A percentile compares a stretch with the other conserved stretches of the same genome.
These are phyloP conservation scores for Ottelia alismoides DNA, from an alignment of 106 monocot species.

Conservation along the genomic window DNA sequence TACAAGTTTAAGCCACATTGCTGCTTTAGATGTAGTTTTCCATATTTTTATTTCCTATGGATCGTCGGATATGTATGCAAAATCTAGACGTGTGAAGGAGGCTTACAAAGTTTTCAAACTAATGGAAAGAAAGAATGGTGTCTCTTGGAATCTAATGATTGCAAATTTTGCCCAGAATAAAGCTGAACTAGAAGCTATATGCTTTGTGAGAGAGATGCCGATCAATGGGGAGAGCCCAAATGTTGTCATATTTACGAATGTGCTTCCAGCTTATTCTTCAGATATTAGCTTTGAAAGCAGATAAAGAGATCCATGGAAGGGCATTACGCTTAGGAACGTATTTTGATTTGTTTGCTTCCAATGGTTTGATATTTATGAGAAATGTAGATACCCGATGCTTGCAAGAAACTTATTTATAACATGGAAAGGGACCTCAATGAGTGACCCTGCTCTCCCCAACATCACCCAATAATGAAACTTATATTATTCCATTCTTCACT, in stretches of 20 bases:
- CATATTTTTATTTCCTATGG: no score
- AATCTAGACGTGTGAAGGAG: slow-evolving; percentile 37
- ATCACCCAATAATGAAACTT: no score
- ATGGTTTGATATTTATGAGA: slow-evolving; percentile 90
- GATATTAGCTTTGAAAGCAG: slow-evolving; percentile 43
- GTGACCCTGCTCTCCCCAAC: no score
- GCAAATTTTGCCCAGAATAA: slow-evolving; percentile 62
- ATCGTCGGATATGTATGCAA: slow-evolving; percentile 84
- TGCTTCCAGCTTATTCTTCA: slow-evolving; percentile 91
- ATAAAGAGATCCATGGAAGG: slow-evolving; percentile 78
- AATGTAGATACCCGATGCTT: slow-evolving; percentile 47
- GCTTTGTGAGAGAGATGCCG: slow-evolving; percentile 61
- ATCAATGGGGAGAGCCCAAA: slow-evolving; percentile 48
- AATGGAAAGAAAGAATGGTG: slow-evolving; percentile 38
- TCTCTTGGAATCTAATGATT: slow-evolving; percentile 94
- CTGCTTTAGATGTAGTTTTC: no score
- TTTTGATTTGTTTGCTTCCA: slow-evolving; percentile 63
- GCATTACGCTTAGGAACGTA: slow-evolving; percentile 26
- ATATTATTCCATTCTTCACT: no score
- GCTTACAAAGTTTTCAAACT: slow-evolving; percentile 37
- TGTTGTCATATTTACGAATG: slow-evolving; percentile 60
- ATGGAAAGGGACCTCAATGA: no score
- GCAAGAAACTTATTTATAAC: slow-evolving; percentile 44
- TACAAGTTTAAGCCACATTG: no score
- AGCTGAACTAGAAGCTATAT: slow-evolving; percentile 40